Percentiles rank a stretch among this genome's conserved stretches.
Conservation (phyloP, 169 alveolate genomes). For the Plasmodium fragile region DNA sequence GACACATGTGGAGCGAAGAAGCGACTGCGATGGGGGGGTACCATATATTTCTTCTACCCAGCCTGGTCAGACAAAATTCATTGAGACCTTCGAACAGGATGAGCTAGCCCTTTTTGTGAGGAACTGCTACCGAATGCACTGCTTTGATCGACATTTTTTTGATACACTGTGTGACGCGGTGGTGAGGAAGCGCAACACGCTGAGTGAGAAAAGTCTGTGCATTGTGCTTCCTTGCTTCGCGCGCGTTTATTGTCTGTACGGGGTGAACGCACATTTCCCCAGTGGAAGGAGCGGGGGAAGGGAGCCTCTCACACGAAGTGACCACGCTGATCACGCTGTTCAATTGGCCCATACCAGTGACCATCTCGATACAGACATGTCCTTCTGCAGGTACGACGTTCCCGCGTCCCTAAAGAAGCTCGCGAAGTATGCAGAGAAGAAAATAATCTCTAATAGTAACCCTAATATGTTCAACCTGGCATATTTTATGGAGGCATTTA, state of each 20-base stretch:
- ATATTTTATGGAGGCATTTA: slow-evolving; percentile 66
- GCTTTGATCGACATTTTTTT: slow-evolving; percentile 63
- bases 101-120: slow-evolving; percentile 50
- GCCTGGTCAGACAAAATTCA: slow-evolving; percentile 8
- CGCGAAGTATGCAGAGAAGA: slow-evolving; percentile 23
- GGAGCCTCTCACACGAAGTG: background rate
- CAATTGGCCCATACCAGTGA: background rate
- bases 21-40: background rate
- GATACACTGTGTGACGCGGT: slow-evolving; percentile 48
- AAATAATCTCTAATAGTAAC: background rate
- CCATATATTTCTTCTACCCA: background rate
- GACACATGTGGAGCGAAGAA: background rate
- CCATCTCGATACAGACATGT: slow-evolving; percentile 34
- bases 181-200: background rate
- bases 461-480: slow-evolving; percentile 20
- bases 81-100: slow-evolving; percentile 29
- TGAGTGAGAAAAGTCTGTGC: slow-evolving; percentile 17
- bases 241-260: slow-evolving; percentile 58
- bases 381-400: slow-evolving; percentile 20
- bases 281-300: background rate
- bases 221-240: slow-evolving; percentile 58
- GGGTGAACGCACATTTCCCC: background rate
- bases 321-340: background rate
- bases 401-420: slow-evolving; percentile 41
- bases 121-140: slow-evolving; percentile 74